Percentiles rank a stretch among this genome's conserved stretches.
Evolutionary conservation across 2,329 filamentous ascomycete genomes (phyloP).

Genomic region (Neoarthrinium moseri): DNA sequence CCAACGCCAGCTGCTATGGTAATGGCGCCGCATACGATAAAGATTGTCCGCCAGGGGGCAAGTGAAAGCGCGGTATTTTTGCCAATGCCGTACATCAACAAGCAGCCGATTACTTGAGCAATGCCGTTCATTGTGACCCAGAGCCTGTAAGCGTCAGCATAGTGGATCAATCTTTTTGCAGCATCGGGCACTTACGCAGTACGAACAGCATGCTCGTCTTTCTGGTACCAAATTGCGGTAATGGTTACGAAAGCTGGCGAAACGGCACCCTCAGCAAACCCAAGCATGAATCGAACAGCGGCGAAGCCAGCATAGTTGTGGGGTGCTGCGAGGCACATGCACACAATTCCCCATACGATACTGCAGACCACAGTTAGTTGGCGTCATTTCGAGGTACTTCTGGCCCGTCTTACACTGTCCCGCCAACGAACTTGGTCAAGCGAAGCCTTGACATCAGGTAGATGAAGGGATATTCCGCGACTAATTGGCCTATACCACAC

Average conservation of each 20-base stretch:
- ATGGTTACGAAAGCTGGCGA: slow-evolving; percentile 35
- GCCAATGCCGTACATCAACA: slow-evolving; percentile 52
- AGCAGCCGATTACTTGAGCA: slow-evolving; percentile 41
- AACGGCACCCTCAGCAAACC: slow-evolving; percentile 35
- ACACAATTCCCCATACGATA: slow-evolving; percentile 41
- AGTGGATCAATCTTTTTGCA: too few species aligned
- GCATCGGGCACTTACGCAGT: slow-evolving; percentile 16
- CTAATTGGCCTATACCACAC: slow-evolving; percentile 29
- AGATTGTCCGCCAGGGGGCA: slow-evolving; percentile 45
- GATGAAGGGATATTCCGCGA: slow-evolving; percentile 48
- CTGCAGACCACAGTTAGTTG: slow-evolving; percentile 18
- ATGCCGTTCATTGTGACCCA: slow-evolving; percentile 46
- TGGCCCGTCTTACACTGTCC: slow-evolving; percentile 35
- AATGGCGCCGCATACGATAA: slow-evolving; percentile 48
- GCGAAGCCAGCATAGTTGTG: slow-evolving; percentile 37
- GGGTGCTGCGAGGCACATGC: slow-evolving; percentile 42
- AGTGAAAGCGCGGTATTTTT: slow-evolving; percentile 35
- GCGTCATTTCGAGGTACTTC: neutral
- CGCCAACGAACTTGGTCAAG: slow-evolving; percentile 48
- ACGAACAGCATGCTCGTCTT: slow-evolving; percentile 32
- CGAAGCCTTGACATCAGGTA: slow-evolving; percentile 49
- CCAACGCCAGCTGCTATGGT: slow-evolving; percentile 39
- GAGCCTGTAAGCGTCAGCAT: too few species aligned
- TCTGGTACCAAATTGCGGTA: slow-evolving; percentile 39
- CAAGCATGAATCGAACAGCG: slow-evolving; percentile 39